Percentiles rank a stretch among this genome's conserved stretches.
These are phyloP conservation scores for Jatropha curcas DNA, from an alignment of 345 rosid genomes.

Conservation along the genomic window DNA sequence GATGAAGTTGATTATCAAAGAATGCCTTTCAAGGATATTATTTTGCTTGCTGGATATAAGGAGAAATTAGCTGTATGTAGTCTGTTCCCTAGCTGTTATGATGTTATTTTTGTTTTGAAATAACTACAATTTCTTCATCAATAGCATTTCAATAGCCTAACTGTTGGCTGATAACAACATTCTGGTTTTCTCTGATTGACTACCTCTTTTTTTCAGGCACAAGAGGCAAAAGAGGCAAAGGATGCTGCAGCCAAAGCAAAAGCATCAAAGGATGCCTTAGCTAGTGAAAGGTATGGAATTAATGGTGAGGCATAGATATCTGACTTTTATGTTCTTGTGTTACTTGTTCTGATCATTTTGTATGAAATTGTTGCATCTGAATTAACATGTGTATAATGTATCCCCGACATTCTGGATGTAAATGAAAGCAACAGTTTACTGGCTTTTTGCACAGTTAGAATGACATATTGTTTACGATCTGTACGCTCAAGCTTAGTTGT, in stretches of 20 bases:
- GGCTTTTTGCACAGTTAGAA: background rate
- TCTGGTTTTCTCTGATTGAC: conserved; percentile 13
- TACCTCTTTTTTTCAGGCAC: conserved; percentile 40
- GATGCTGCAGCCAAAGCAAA: conserved; percentile 33
- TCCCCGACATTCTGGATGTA: background rate
- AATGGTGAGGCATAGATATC: background rate
- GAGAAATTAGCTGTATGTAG: conserved; percentile 58
- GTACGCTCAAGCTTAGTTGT: too few species aligned
- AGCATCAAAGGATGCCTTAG: conserved; percentile 26
- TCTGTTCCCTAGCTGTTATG: background rate
- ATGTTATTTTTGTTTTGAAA: background rate
- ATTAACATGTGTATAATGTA: background rate
- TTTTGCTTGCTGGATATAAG: conserved; percentile 61
- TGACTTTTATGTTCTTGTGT: background rate
- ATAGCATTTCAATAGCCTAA: background rate
- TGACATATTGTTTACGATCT: background rate
- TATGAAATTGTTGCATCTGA: background rate
- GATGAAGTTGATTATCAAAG: conserved; percentile 52
- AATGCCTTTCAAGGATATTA: conserved; percentile 68
- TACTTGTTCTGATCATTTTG: background rate
- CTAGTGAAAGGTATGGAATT: conserved; percentile 49
- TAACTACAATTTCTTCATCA: background rate
- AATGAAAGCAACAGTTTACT: background rate
- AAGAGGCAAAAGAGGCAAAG: conserved; percentile 52
- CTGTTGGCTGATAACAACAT: background rate